Evolutionary conservation across 2,329 filamentous ascomycete species (phyloP), one percentile per base, ranked within the genome.

Genomic region (Fusarium sp.): DNA sequence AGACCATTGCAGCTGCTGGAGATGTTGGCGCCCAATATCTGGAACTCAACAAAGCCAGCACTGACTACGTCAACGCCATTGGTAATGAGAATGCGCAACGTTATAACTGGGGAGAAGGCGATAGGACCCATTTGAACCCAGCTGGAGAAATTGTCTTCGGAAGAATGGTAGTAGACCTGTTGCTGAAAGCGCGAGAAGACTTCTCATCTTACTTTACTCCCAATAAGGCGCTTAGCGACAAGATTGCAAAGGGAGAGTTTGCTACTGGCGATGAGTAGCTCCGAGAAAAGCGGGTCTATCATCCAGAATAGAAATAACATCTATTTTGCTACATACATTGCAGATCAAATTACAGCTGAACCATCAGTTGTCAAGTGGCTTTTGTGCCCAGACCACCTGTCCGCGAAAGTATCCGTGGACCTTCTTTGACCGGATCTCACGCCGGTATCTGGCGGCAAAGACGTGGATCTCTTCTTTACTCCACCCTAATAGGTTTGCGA

Each of bases 221-320:
- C 6, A 51, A 69, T 1, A 11, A 63, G 38, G 64, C 38, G 2
- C 49, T 69, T 0, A 69, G 64, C 13, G 64, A 69, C 2, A 69
- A 69, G 48, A 69, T 69, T 35, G 39, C 41, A 2, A 69, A 49
- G 2, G 56, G 64, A 2, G 66, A 69, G 13, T 69, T 63, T 20
- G 66, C 66, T 2, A 69, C 48, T 5, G 66, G 66, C 1, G 47
- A 48, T 1, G 66, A 68, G 13, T 63, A 51, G 9, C 3, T 13
- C 3, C 1, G 6, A 18, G 3, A 28, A 3, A 3, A 22, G n/a
- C 3, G 10, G 10, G 3, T 10, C 5, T 7, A 28, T n/a, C 0
- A 6, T 33, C 18, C 15, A n/a, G 1, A 22, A 36, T 35, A 11
- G 13, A 12, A 26, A n/a, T 4, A 9, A 9, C 4, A 54, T 39